Conservation (phyloP, 768 basidiomycete species). For the Lactifluus rugatus region DNA sequence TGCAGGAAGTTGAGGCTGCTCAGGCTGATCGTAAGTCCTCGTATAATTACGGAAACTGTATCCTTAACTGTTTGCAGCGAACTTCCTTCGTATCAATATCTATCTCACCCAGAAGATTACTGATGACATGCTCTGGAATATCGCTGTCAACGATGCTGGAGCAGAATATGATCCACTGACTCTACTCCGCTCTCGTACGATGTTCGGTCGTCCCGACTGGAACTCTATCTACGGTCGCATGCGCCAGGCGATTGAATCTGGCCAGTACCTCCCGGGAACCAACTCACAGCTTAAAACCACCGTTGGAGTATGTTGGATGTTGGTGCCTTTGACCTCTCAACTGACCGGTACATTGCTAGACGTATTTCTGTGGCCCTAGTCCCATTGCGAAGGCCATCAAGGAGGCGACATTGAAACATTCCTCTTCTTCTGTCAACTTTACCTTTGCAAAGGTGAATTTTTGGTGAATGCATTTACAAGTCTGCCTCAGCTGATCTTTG, state of each 20-base stretch:
- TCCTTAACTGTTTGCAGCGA: conserved; percentile 38
- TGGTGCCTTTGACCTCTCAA: conserved; percentile 2
- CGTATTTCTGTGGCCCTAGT: conserved; percentile 84
- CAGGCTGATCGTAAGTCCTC: conserved; percentile 73
- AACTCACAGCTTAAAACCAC: conserved; percentile 73
- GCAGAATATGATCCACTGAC: conserved; percentile 86
- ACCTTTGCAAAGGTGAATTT: conserved; percentile 68
- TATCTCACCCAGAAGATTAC: conserved; percentile 82
- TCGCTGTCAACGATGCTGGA: conserved; percentile 78
- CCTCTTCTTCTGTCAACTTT: conserved; percentile 53
- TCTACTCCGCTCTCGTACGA: conserved; percentile 76
- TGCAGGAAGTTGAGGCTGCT: conserved; percentile 81
- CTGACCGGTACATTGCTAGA: conserved; percentile 32
- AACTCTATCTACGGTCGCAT: conserved; percentile 68
- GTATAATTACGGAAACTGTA: background rate
- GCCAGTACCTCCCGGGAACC: conserved; percentile 71
- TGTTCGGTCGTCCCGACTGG: conserved; percentile 91
- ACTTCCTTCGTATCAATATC: conserved; percentile 87
- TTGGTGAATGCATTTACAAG: conserved; percentile 7
- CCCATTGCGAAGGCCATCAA: conserved; percentile 69
- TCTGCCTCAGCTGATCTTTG: conserved; percentile 4
- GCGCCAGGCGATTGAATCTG: conserved; percentile 68
- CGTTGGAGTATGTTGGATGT: conserved; percentile 54
- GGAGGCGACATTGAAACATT: conserved; percentile 51
- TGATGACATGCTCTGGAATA: conserved; percentile 87